Evolutionary conservation across 768 basidiomycete genomes (phyloP).

Genomic region (Termitomyces bulborhizus): DNA sequence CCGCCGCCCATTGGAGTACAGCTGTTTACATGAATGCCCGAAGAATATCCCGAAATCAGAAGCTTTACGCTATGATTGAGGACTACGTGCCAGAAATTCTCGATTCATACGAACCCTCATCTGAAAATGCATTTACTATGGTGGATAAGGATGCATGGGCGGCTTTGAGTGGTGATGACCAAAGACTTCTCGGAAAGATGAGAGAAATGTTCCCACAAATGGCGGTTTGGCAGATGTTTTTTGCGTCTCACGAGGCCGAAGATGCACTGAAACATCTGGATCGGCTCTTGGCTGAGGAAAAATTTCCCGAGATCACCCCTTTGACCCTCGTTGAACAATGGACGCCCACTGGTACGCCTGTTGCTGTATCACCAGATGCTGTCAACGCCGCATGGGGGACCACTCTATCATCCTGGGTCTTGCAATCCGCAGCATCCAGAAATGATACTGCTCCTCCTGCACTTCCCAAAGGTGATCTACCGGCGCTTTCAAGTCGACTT

Average conservation of each 20-base stretch:
- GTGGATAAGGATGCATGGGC: neutral
- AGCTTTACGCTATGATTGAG: neutral
- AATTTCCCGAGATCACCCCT: neutral
- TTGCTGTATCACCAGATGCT: neutral
- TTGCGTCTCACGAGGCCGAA: conserved; percentile 1
- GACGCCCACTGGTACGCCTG: neutral
- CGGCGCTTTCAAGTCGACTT: neutral
- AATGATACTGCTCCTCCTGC: rapidly evolving
- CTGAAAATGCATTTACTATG: neutral
- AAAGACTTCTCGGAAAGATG: neutral
- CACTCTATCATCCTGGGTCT: neutral
- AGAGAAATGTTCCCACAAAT: neutral
- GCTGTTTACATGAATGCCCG: neutral
- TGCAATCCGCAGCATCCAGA: neutral
- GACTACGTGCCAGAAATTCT: neutral
- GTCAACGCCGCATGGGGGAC: neutral
- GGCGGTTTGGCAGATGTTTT: conserved; percentile 7
- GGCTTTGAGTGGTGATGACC: neutral
- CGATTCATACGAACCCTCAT: neutral
- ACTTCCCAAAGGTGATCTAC: neutral
- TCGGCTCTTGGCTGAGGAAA: neutral
- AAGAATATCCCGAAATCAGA: neutral
- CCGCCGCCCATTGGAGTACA: neutral
- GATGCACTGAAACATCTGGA: neutral
- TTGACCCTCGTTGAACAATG: neutral